Evolutionary conservation across 148 eudicot genomes (phyloP), one percentile per base, ranked within the genome.

Genomic region (Silene conica): DNA sequence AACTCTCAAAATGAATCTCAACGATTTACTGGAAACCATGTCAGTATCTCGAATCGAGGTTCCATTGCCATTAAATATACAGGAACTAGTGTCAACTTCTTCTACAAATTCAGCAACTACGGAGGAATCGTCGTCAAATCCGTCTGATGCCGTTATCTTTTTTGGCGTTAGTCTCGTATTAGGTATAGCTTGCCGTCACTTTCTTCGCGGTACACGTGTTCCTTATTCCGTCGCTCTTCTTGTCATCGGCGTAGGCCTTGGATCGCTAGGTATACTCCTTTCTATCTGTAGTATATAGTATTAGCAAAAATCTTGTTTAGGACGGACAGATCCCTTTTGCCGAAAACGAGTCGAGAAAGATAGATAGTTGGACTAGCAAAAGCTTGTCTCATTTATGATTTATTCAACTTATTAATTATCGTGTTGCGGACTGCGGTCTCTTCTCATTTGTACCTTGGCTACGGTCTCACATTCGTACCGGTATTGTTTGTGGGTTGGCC

Each of bases 171-270:
- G 91, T 74, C 65, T 94, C 52, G 70, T 86, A 13, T 59, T 91
- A 68, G 98, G 98, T 52, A 89, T 94, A 41, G 98, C 93, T 0
- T 85, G 82, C 22, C 84, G 98, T 9, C 97, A 94, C 73, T 68
- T 87, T 21, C 90, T 94, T 41, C 81, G 94, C 25, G 94, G 97
- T 3, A 91, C 98, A 38, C 81, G 89, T 28, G 97, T 93, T 7
- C 98, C 97, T 13, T 93, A 93, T 77, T 86, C 98, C 18, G 95
- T 93, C 18, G 98, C 97, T 64, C 73, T 93, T 82, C 95, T 93
- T 52, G 48, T 91, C 73, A 83, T 93, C 41, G 98, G 98, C 69
- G 80, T 91, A 61, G 92, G 71, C 61, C 87, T 93, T 52, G 98
- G 98, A 15, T 86, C 91, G 2, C 63, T 93, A 80, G 98, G 98